A percentile compares a stretch with the other conserved stretches of the same genome.
phyloP scores from a whole-genome alignment of 805 yeast species.

The Nakazawaea peltata region DNA sequence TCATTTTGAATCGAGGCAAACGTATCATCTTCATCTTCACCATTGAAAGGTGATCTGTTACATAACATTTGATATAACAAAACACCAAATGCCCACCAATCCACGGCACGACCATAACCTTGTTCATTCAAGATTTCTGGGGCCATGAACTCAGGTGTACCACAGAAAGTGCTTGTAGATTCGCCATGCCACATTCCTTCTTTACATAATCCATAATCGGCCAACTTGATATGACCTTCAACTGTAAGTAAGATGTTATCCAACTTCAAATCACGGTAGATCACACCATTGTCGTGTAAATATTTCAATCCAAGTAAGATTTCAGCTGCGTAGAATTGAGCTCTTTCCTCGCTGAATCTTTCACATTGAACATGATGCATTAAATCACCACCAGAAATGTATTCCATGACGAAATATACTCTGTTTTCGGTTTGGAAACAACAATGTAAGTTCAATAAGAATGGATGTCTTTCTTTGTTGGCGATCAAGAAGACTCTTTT shows the following conservation, averaged over 20 bases:
- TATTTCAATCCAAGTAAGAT: slow-evolving; percentile 85
- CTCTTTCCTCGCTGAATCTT: slow-evolving; percentile 80
- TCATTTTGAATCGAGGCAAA: slow-evolving; percentile 94
- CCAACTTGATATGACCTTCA: slow-evolving; percentile 92
- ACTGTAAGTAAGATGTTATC: slow-evolving; percentile 88
- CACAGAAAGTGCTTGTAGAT: slow-evolving; percentile 93
- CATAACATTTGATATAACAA: slow-evolving; percentile 91
- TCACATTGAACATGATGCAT: slow-evolving; percentile 99
- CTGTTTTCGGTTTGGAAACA: slow-evolving; percentile 98
- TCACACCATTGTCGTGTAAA: slow-evolving; percentile 92
- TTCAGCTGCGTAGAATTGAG: slow-evolving; percentile 97
- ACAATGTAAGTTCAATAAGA: slow-evolving; percentile 81
- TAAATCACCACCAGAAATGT: slow-evolving; percentile 94
- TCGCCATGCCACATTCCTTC: slow-evolving; percentile 59
- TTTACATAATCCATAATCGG: slow-evolving; percentile 96
- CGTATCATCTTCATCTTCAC: slow-evolving; percentile 90
- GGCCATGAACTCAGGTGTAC: slow-evolving; percentile 99
- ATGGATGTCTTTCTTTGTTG: slow-evolving; percentile 87
- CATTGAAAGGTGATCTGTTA: slow-evolving; percentile 95
- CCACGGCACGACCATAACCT: slow-evolving; percentile 88
- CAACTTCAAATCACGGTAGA: slow-evolving; percentile 91
- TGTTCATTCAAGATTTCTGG: slow-evolving; percentile 95
- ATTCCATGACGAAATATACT: slow-evolving; percentile 97
- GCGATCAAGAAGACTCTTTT: slow-evolving; percentile 75
- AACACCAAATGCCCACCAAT: slow-evolving; percentile 99